Base-by-base conservation (phyloP, 2,329 filamentous ascomycete species). In the Acephala macrosclerotiorum region DNA sequence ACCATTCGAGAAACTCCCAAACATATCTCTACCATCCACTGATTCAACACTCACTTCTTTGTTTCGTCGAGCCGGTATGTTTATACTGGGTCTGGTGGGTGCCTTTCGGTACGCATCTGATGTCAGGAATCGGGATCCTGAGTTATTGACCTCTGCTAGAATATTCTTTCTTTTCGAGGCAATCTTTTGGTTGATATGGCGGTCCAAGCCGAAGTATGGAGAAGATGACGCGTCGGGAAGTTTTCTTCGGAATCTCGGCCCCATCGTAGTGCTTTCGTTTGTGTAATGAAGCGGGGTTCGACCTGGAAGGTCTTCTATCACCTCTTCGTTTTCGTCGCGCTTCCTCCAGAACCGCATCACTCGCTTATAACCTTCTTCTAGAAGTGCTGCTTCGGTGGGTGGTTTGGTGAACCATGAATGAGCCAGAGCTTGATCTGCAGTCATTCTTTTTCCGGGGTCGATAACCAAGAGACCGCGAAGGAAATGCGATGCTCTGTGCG, bases 361-460 rank as follows among this genome's bases (percentile, higher is more conserved):
- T 63, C 69, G 67, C 14, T 63, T 29, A 42, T 73, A 75, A 12
- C 71, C 65, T n/a, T 71, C 66, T 35, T 73, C 66, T 22, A 75
- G 66, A 6, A 67, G 60, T 12, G 40, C 40, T n/a, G 70, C 73
- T 64, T 75, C 72, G 0, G 65, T 47, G 11, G 29, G 49, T 22
- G 72, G 71, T 22, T 69, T 68, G 20, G 63, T 72, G 63, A 82
- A 76, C 80, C 80, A 83, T 36, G 63, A 45, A 68, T 82, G 79
- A 20, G 66, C 51, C 57, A 77, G 71, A 22, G 77, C 76, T 65
- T 76, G 58, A 0, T 51, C 40, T 5, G 78, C 77, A 25, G 77
- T 78, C 56, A 79, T 75, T 58, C 81, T 74, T 12, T 66, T 36
- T 6, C 64, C 51, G 38, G 77, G 74, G 45, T 79, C 72, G 26